phyloP scores from a whole-genome alignment of 441 rosid genomes.

The Pelargonium citronellum region DNA sequence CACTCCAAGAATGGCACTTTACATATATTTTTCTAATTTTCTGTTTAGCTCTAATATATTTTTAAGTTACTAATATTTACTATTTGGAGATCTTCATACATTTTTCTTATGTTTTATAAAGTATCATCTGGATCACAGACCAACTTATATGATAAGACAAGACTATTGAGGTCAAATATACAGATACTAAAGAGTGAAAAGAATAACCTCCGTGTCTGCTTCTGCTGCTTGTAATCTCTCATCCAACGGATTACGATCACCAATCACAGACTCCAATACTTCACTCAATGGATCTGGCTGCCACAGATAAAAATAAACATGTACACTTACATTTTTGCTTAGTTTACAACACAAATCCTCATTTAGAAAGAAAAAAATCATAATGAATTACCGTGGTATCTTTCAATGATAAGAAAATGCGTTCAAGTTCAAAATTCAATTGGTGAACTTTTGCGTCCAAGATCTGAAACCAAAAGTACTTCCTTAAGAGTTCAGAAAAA shows the following conservation, averaged over 20 bases:
- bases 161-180: neutral
- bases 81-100: no score
- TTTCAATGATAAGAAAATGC: conserved; percentile 83
- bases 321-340: conserved; percentile 6
- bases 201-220: conserved; percentile 59
- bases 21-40: neutral
- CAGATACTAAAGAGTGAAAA: neutral
- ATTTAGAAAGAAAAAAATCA: conserved; percentile 6
- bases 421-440: conserved; percentile 71
- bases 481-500: conserved; percentile 14
- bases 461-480: conserved; percentile 42
- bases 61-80: neutral
- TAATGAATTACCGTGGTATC: conserved; percentile 54
- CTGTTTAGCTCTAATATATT: neutral
- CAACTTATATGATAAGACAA: neutral
- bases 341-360: neutral
- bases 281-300: conserved; percentile 84
- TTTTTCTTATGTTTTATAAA: no score
- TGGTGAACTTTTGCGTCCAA: conserved; percentile 92
- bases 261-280: conserved; percentile 70
- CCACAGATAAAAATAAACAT: conserved; percentile 12
- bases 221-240: conserved; percentile 60
- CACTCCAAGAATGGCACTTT: no score
- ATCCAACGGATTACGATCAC: conserved; percentile 49
- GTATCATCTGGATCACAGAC: neutral